A percentile compares a stretch with the other conserved stretches of the same genome.
phyloP scores from a whole-genome alignment of 2,329 filamentous ascomycete genomes.

The Fusarium euwallaceae region DNA sequence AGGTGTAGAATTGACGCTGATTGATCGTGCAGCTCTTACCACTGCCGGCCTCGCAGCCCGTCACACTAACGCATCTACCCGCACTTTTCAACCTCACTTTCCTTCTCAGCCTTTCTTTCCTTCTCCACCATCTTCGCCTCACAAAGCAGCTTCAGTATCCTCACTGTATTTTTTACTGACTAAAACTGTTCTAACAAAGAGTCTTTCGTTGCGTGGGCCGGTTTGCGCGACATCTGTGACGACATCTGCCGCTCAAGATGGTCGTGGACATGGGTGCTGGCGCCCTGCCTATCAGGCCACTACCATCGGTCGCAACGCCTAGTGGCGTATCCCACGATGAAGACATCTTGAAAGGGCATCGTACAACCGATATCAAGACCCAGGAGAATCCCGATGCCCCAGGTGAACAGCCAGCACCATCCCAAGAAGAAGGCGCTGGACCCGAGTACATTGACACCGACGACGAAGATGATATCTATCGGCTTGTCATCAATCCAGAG shows the following conservation, averaged over 20 bases:
- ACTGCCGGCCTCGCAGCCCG: neutral
- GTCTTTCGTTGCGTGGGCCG: neutral
- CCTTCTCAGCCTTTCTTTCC: neutral
- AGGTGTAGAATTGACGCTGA: neutral
- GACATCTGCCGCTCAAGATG: neutral
- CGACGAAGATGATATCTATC: slow-evolving; percentile 47
- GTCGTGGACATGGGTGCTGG: neutral
- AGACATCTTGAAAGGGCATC: neutral
- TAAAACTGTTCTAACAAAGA: neutral
- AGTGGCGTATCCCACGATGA: neutral
- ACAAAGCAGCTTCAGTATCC: neutral
- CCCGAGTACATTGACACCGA: slow-evolving; percentile 32
- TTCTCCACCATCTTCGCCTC: neutral
- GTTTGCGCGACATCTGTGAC: neutral
- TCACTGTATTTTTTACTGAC: neutral
- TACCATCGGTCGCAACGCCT: neutral
- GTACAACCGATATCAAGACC: too few species aligned
- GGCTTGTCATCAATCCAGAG: slow-evolving; percentile 47
- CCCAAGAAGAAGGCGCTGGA: slow-evolving; percentile 4
- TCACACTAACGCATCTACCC: slow-evolving; percentile 8
- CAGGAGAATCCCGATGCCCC: neutral
- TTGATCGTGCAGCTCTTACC: neutral
- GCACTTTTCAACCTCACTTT: slow-evolving; percentile 1
- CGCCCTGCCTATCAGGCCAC: neutral
- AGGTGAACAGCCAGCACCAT: neutral